These are phyloP conservation scores for Penicillium canariense DNA, from an alignment of 495 filamentous ascomycete genomes.

Conservation along the genomic window DNA sequence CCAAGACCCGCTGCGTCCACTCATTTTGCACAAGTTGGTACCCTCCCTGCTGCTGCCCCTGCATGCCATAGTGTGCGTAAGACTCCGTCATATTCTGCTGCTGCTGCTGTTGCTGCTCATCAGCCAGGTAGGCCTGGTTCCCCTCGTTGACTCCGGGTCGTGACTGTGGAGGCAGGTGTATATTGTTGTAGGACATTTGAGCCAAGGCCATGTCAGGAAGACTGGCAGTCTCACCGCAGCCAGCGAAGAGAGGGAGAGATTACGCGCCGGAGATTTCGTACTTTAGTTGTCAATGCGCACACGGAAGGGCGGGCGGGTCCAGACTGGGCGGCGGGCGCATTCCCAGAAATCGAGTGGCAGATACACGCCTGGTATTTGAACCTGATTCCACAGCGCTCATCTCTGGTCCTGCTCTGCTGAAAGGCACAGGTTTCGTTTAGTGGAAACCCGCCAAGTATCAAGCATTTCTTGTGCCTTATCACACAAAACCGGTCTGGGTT, in stretches of 20 bases:
- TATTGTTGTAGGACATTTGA: constrained; percentile 13
- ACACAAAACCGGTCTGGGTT: constrained; percentile 1
- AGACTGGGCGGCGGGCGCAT: background rate
- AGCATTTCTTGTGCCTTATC: constrained; percentile 1
- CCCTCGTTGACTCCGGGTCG: constrained; percentile 15
- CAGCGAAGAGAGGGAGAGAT: background rate
- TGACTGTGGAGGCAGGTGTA: constrained; percentile 10
- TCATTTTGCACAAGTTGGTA: constrained; percentile 81
- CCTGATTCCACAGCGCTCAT: background rate
- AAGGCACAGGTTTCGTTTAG: background rate
- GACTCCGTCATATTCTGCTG: constrained; percentile 18
- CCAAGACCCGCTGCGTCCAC: constrained; percentile 85
- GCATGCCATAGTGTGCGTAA: constrained; percentile 47
- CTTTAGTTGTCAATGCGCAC: background rate
- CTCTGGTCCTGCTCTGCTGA: background rate
- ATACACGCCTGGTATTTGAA: background rate
- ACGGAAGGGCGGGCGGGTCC: background rate
- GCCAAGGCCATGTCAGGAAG: constrained; percentile 16
- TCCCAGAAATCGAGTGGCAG: background rate
- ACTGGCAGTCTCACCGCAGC: background rate
- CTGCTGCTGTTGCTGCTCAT: background rate
- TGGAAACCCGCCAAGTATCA: background rate
- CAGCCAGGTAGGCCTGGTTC: constrained; percentile 13
- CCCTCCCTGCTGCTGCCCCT: constrained; percentile 45
- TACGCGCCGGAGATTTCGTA: background rate